Base-by-base conservation (phyloP, 371 early-diverging fungal genomes). In the Mortierella sp. region DNA sequence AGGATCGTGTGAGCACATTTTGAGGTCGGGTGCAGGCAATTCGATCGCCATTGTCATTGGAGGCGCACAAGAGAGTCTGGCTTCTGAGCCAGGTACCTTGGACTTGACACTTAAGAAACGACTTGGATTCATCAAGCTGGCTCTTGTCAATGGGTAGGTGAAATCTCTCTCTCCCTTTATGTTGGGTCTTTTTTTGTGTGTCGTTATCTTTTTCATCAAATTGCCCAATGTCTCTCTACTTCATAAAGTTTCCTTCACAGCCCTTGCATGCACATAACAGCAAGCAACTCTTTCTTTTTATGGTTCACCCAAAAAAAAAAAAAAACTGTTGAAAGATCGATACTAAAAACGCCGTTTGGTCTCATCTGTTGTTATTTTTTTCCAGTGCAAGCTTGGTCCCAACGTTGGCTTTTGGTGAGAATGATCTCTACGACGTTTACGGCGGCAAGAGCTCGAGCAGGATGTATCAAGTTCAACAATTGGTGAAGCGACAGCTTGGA, bases 371-470 rank as follows among this genome's bases (percentile, higher is more conserved):
- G 24, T 21, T 19, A 26, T 30, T 52, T 52, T 19, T 47, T 38
- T 55, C 27, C 38, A 78, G 84, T 2, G 90, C 91, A 12, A 82
- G 84, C 13, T 65, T 94, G 31, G 91, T 93, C 1, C 95, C 95
- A 5, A 83, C 89, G 0, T 87, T 90, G 64, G 84, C 87, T 0
- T 94, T 95, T 84, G 95, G 95, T 39, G 95, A 95, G 73, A 94
- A 93, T 73, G 92, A 94, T 34, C 64, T 94, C 14, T 94, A 88
- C 61, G 85, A 86, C 49, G 89, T 91, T 45, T 78, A 90, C 28
- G 83, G 83, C 61, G 87, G 86, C 53, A 52, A 69, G 42, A 41
- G 80, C 24, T 85, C 83, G 16, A 85, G 90, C 18, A 68, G 71
- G 47, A 46, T 90, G 7, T 85, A 83, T 34, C 53, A 73, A n/a